Evolutionary conservation across 2,329 filamentous ascomycete species (phyloP).

Genomic region (Raffaelea albimanens): DNA sequence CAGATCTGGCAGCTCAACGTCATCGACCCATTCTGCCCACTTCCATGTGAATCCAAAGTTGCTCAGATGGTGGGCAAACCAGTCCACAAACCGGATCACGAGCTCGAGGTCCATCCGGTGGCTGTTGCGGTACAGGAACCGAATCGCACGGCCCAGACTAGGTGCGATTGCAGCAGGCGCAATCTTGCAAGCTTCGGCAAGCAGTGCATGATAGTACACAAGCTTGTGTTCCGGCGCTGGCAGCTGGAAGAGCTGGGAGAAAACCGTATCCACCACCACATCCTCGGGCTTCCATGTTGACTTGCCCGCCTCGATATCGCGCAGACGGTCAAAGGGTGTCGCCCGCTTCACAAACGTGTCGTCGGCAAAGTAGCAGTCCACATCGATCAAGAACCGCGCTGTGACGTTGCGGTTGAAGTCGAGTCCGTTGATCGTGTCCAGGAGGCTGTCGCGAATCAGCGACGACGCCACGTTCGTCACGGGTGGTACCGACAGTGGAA

Average conservation of each 20-base stretch:
- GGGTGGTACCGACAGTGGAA: slow-evolving; percentile 79
- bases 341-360: slow-evolving; percentile 89
- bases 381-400: slow-evolving; percentile 82
- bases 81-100: slow-evolving; percentile 81
- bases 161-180: slow-evolving; percentile 94
- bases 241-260: slow-evolving; percentile 86
- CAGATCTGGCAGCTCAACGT: slow-evolving; percentile 65
- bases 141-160: slow-evolving; percentile 83
- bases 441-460: slow-evolving; percentile 73
- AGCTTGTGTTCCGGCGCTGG: slow-evolving; percentile 85
- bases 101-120: slow-evolving; percentile 82
- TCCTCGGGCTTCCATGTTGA: slow-evolving; percentile 97
- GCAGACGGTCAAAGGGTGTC: slow-evolving; percentile 82
- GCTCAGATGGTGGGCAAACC: slow-evolving; percentile 95
- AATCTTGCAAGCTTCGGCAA: slow-evolving; percentile 93
- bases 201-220: slow-evolving; percentile 90
- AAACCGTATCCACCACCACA: slow-evolving; percentile 92
- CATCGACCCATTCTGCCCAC: slow-evolving; percentile 93
- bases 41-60: slow-evolving; percentile 99
- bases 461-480: slow-evolving; percentile 68
- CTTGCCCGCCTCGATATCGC: slow-evolving; percentile 53
- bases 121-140: slow-evolving; percentile 77
- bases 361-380: slow-evolving; percentile 88
- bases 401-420: slow-evolving; percentile 85
- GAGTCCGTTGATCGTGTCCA: slow-evolving; percentile 89